Base-by-base conservation (phyloP, 129 eudicot species). In the Tagetes patula region DNA sequence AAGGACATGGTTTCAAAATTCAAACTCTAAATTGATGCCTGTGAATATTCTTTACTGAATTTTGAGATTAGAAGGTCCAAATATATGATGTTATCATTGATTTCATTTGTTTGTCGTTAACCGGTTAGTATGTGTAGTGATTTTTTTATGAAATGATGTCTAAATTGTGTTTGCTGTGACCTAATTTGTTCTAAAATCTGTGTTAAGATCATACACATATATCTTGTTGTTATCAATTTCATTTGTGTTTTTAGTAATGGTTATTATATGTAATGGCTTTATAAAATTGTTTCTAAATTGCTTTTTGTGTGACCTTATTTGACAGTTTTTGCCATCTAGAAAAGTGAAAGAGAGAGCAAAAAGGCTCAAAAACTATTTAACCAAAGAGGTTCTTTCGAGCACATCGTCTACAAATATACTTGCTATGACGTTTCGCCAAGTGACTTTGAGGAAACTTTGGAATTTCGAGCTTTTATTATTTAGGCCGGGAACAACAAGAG, bases 401-500 rank as follows among this genome's bases (percentile, higher is more conserved):
- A 87, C 87, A 38, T 12, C 83, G 0, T 76, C 96, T 14, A 69
- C 78, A 75, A 86, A 88, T 69, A 86, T 94, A 80, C 91, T 94
- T 33, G 93, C 97, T 56, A 86, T 90, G 97, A 90, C 97, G 10
- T 94, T 90, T 75, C 86, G 99, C 72, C 99, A 90, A 86, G 99
- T 90, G 68, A 88, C 85, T 47, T 8, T 94, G 47, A 70, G 85
- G 75, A 82, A 86, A 45, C 87, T 90, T 37, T 86, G 87, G 96
- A 86, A 80, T 77, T 84, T 86, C 58, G 97, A 94, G 75, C 72
- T 94, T 72, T 49, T 74, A 27, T 65, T 88, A 33, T 88, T 90
- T 76, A 77, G 69, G 74, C 96, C 97, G 10, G 97, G 97, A 78
- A 81, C 84, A 33, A 75, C 71, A 69, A 86, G 99, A 78, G 77